Percentiles rank a stretch among this genome's conserved stretches.
Conservation (phyloP, 2,329 filamentous ascomycete genomes). For the Hyphodiscus sp. region DNA sequence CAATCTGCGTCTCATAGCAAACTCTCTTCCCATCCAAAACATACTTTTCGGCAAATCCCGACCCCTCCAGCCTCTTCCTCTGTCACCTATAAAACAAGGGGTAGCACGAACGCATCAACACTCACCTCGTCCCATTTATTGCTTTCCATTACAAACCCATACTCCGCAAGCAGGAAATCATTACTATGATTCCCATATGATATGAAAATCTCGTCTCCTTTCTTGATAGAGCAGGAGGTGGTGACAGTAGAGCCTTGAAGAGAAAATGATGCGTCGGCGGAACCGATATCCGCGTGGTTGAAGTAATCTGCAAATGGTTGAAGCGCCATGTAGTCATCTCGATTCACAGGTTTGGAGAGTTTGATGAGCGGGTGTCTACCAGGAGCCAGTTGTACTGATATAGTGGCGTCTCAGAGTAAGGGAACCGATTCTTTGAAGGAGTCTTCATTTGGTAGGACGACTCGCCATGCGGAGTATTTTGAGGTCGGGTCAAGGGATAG, state of each 20-base stretch:
- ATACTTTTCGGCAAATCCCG: slow-evolving; percentile 45
- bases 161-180: slow-evolving; percentile 67
- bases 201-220: slow-evolving; percentile 60
- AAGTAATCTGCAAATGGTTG: slow-evolving; percentile 70
- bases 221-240: slow-evolving; percentile 42
- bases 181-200: slow-evolving; percentile 66
- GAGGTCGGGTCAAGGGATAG: slow-evolving; percentile 48
- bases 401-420: slow-evolving; percentile 42
- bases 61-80: slow-evolving; percentile 36
- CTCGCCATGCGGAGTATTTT: slow-evolving; percentile 52
- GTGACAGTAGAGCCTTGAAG: slow-evolving; percentile 47
- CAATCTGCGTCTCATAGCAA: slow-evolving; percentile 52
- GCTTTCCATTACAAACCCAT: slow-evolving; percentile 30
- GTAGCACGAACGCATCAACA: slow-evolving; percentile 25
- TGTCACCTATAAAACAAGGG: slow-evolving; percentile 26
- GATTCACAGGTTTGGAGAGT: slow-evolving; percentile 36
- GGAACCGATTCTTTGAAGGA: slow-evolving; percentile 56
- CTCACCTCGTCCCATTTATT: slow-evolving; percentile 27
- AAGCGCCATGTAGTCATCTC: slow-evolving; percentile 58
- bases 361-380: slow-evolving; percentile 40
- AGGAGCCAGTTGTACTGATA: slow-evolving; percentile 53
- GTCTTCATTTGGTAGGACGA: slow-evolving; percentile 55
- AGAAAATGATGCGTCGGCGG: slow-evolving; percentile 43
- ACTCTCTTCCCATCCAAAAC: slow-evolving; percentile 42
- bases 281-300: slow-evolving; percentile 42